These are phyloP conservation scores for Tolypocladium inflatum DNA, from an alignment of 2,329 filamentous ascomycete species.

Conservation along the genomic window DNA sequence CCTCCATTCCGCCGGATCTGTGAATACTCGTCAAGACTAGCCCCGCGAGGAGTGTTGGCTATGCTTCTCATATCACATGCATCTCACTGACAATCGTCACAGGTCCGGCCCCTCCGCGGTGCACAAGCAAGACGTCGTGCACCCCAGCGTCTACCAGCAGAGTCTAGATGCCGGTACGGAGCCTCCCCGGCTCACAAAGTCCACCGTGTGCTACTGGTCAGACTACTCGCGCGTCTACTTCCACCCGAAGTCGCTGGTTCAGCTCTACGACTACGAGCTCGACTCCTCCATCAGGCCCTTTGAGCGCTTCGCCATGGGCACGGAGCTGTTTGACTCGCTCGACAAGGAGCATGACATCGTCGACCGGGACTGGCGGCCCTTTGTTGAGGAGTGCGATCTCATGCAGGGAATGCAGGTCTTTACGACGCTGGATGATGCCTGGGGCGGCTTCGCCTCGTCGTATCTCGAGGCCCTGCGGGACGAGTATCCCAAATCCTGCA, in stretches of 20 bases:
- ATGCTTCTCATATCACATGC: background rate
- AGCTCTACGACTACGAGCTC: constrained; percentile 79
- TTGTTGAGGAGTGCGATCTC: constrained; percentile 87
- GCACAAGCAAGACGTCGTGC: constrained; percentile 58
- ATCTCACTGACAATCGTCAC: background rate
- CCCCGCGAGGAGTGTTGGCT: background rate
- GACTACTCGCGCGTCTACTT: constrained; percentile 92
- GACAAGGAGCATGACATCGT: constrained; percentile 78
- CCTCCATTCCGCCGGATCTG: background rate
- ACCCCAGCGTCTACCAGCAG: constrained; percentile 65
- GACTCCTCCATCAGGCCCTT: constrained; percentile 75
- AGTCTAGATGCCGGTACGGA: constrained; percentile 65
- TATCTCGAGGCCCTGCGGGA: constrained; percentile 75
- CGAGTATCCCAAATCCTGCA: constrained; percentile 78
- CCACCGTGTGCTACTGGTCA: constrained; percentile 87
- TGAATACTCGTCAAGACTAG: background rate
- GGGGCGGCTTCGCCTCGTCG: constrained; percentile 66
- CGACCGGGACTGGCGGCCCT: constrained; percentile 81
- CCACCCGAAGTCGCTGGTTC: constrained; percentile 78
- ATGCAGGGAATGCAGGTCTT: constrained; percentile 81
- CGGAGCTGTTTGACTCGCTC: constrained; percentile 63
- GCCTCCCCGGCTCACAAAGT: constrained; percentile 54
- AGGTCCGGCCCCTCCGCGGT: constrained; percentile 61
- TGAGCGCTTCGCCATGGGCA: constrained; percentile 79
- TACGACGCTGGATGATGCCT: constrained; percentile 64